Evolutionary conservation across 176 grass and related monocot species (phyloP), one percentile per base, ranked within the genome.

Genomic region (Oropetium thomaeum): DNA sequence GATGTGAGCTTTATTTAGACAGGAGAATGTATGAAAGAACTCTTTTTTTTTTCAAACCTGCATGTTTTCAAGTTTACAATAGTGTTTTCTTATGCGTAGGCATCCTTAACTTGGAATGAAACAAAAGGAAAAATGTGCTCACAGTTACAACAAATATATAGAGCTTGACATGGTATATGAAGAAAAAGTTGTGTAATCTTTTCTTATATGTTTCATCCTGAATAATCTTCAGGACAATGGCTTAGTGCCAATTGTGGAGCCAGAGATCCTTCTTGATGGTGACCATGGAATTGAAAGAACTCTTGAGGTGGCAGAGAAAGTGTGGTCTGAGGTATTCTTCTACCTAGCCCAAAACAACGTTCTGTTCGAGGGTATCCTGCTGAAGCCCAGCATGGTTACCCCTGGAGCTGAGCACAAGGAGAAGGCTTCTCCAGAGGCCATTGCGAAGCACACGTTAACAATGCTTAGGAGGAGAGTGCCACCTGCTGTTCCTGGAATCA

Each of bases 321-420:
- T 98, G 44, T 98, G 96, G 96, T 90, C 91, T 0, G 96, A 98
- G 82, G 96, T 98, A 3, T 98, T 98, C 76, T 98, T 89, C 71
- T 98, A 98, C 82, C 73, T 98, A 43, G 84, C 96, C 5, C 44
- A 98, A 60, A 98, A 98, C 73, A 94, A 94, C 10, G 91, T 98
- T 54, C 57, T 98, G 62, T 91, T 92, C 54, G 96, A 98, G 82
- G 96, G 96, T 28, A 92, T 93, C 78, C 84, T 98, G 32, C 75
- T 98, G 88, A 98, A 98, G 65, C 96, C 96, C 8, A 98, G 96
- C 86, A 98, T 98, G 96, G 89, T 98, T 27, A 98, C 96, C 8
- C 96, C 96, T 69, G 96, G 96, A 64, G 96, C 96, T 27, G 96
- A 98, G 15, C 94, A 97, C 88, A 97, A 93, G 83, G 69, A 81